These are phyloP conservation scores for Oleoguttula mirabilis DNA, from an alignment of 495 filamentous ascomycete species.

Conservation along the genomic window DNA sequence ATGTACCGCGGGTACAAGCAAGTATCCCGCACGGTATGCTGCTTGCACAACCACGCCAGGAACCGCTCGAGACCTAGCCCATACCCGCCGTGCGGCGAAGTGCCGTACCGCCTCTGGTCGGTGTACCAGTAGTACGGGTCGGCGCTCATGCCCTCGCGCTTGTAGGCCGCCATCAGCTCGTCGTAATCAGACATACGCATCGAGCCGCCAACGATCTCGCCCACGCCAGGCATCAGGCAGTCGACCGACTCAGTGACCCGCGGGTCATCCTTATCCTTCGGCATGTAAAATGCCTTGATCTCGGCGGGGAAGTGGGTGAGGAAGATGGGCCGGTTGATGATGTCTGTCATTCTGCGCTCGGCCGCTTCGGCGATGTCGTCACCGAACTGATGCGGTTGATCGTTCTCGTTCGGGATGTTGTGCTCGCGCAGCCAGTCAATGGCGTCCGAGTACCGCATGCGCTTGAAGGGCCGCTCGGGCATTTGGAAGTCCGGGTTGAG, in stretches of 20 bases:
- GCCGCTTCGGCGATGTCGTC: constrained; percentile 98
- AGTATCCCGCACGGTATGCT: constrained; percentile 80
- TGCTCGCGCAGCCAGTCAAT: constrained; percentile 86
- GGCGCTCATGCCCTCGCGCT: constrained; percentile 72
- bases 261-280: constrained; percentile 67
- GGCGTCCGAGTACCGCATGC: constrained; percentile 90
- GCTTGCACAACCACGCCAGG: constrained; percentile 88
- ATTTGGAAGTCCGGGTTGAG: constrained; percentile 82
- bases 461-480: constrained; percentile 75
- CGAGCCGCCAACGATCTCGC: constrained; percentile 91
- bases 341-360: constrained; percentile 92
- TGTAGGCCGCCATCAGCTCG: constrained; percentile 83
- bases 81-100: constrained; percentile 88
- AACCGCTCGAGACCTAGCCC: constrained; percentile 92
- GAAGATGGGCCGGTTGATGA: constrained; percentile 89
- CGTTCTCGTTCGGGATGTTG: constrained; percentile 86
- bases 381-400: constrained; percentile 76
- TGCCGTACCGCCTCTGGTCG: constrained; percentile 95
- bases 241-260: constrained; percentile 96
- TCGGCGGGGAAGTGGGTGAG: constrained; percentile 92
- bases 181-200: constrained; percentile 93
- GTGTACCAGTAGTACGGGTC: constrained; percentile 98
- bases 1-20: constrained; percentile 91
- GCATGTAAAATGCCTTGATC: constrained; percentile 99
- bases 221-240: constrained; percentile 89